A percentile compares a stretch with the other conserved stretches of the same genome.
These are phyloP conservation scores for Cymbidium sinense DNA, from an alignment of 106 monocot genomes.

Conservation along the genomic window DNA sequence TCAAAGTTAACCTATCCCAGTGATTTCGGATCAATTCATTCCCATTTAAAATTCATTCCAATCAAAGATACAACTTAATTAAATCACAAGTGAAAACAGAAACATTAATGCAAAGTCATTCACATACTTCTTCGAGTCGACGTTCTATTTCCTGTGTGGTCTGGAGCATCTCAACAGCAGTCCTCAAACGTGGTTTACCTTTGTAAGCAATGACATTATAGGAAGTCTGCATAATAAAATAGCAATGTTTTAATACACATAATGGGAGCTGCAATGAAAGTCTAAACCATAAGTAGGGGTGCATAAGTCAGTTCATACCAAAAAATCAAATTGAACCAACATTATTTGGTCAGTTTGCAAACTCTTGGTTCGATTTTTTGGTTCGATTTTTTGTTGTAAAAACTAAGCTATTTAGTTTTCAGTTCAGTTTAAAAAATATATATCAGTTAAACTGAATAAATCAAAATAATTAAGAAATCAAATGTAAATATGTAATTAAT, in stretches of 20 bases:
- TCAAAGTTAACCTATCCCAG: not conserved
- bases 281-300: not conserved
- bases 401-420: no score
- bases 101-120: not conserved
- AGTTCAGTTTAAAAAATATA: no score
- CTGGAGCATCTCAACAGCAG: constrained; percentile 59
- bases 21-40: not conserved
- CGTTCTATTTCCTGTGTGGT: constrained; percentile 69
- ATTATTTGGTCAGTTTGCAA: no score
- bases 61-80: not conserved
- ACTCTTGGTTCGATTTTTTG: no score
- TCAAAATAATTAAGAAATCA: no score
- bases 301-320: no score
- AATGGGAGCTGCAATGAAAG: not conserved
- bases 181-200: constrained; percentile 68
- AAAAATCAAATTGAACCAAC: no score
- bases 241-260: not conserved
- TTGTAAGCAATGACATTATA: constrained; percentile 80
- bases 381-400: no score
- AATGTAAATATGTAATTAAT: no score
- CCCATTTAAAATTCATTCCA: not conserved
- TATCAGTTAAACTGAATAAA: no score
- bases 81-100: not conserved
- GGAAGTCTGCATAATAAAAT: constrained; percentile 33
- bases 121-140: constrained; percentile 52